Base-by-base conservation (phyloP, 1,139 yeast species). In the Hemisphaericaspora subhashii region DNA sequence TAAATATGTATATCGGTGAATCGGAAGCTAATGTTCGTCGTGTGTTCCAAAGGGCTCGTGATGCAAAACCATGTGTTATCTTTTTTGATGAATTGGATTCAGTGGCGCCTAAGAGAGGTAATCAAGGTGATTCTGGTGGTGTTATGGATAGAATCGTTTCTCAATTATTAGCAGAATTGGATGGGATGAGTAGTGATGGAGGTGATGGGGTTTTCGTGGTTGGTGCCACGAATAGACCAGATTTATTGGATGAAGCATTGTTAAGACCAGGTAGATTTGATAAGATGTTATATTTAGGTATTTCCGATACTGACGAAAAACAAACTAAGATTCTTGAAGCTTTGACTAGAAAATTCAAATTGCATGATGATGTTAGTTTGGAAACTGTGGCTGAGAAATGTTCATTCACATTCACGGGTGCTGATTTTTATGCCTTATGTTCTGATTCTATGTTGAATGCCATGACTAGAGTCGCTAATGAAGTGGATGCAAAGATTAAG, bases 81-180 rank as follows among this genome's bases (percentile, higher is more conserved):
- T 92, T 92, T 60, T 92, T 92, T 55, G 98, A 92, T 66, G 98
- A 92, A 62, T 76, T 92, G 63, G 98, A 92, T 64, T 89, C 97
- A 2, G 96, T 90, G 2, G 98, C 98, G 0, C 98, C 98, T 1
- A 90, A 92, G 60, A 81, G 98, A 67, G 98, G 98, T 31, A 90
- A 92, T 58, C 97, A 90, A 57, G 98, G 98, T 24, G 98, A 92
- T 61, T 88, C 97, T 2, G 98, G 98, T 17, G 98, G 98, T 47
- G 98, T 90, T 4, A 90, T 90, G 98, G 98, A 92, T 59, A 77
- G 98, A 62, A 92, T 92, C 50, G 98, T 92, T 1, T 89, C 97
- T 0, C 98, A 92, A 60, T 68, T 92, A 36, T 70, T 92, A 36
- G 96, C 98, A 0, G 98, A 92, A 59, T 69, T 92, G 35, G 98